Evolutionary conservation across 805 yeast species (phyloP).

Genomic region (Sungouiozyma ichnusensis): DNA sequence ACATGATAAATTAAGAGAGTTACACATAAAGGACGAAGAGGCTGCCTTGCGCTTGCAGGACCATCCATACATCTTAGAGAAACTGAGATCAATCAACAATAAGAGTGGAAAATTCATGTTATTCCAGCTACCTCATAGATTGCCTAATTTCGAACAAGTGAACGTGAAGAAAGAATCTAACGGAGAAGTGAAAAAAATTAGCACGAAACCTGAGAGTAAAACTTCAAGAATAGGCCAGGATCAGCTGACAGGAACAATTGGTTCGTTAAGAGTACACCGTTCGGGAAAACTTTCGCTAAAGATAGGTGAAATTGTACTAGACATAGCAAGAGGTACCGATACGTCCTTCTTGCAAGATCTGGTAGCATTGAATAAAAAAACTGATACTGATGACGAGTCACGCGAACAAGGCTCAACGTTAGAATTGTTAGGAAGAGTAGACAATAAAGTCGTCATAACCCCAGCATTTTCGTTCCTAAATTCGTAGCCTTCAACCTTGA

Average conservation of each 20-base stretch:
- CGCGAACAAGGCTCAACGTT: slow-evolving; percentile 34
- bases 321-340: slow-evolving; percentile 61
- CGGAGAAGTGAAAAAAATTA: slow-evolving; percentile 6
- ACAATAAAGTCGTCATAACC: slow-evolving; percentile 47
- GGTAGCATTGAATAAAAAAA: slow-evolving; percentile 37
- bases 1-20: slow-evolving; percentile 21
- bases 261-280: slow-evolving; percentile 64
- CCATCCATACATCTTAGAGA: slow-evolving; percentile 28
- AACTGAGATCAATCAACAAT: slow-evolving; percentile 23
- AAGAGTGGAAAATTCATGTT: slow-evolving; percentile 28
- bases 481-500: no score
- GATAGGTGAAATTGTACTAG: slow-evolving; percentile 60
- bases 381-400: background rate
- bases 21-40: slow-evolving; percentile 18
- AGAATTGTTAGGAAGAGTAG: slow-evolving; percentile 43
- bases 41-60: slow-evolving; percentile 33
- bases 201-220: slow-evolving; percentile 7
- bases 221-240: slow-evolving; percentile 7
- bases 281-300: slow-evolving; percentile 74
- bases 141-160: slow-evolving; percentile 28
- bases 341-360: slow-evolving; percentile 66
- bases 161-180: slow-evolving; percentile 5
- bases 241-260: slow-evolving; percentile 47
- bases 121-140: slow-evolving; percentile 31
- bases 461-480: slow-evolving; percentile 33